Evolutionary conservation across 2,329 filamentous ascomycete genomes (phyloP).

Genomic region (Ophiostoma australiae): DNA sequence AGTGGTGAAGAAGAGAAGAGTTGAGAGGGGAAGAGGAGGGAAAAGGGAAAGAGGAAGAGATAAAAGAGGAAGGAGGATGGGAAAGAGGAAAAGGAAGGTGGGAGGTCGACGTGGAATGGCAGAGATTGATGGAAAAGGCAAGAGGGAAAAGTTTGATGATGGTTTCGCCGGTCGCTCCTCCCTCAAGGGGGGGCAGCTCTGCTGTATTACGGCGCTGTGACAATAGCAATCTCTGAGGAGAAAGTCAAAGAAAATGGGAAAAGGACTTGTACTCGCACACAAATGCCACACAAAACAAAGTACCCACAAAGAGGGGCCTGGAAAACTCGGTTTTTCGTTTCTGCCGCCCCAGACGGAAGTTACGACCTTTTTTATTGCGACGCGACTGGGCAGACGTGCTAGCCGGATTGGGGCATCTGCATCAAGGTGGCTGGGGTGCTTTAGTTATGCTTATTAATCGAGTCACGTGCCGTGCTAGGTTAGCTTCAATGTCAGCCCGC

Average conservation of each 20-base stretch:
- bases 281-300: neutral
- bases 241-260: neutral
- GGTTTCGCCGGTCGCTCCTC: neutral
- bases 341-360: neutral
- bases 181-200: slow-evolving; percentile 1
- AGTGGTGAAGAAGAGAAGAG: neutral
- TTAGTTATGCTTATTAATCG: neutral
- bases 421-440: neutral
- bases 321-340: neutral
- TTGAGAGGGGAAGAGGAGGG: neutral
- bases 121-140: neutral
- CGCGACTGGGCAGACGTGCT: neutral
- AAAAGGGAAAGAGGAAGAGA: neutral
- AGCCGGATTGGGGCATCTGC: neutral
- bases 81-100: neutral
- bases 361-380: neutral
- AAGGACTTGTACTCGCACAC: neutral
- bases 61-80: neutral
- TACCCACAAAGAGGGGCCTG: slow-evolving; percentile 4
- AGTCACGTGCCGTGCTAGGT: neutral
- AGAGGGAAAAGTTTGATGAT: slow-evolving; percentile 4
- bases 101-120: neutral
- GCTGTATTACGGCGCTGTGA: too few species aligned
- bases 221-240: too few species aligned
- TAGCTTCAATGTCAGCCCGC: too few species aligned